phyloP scores from a whole-genome alignment of 805 yeast species.

The Myxozyma udenii region DNA sequence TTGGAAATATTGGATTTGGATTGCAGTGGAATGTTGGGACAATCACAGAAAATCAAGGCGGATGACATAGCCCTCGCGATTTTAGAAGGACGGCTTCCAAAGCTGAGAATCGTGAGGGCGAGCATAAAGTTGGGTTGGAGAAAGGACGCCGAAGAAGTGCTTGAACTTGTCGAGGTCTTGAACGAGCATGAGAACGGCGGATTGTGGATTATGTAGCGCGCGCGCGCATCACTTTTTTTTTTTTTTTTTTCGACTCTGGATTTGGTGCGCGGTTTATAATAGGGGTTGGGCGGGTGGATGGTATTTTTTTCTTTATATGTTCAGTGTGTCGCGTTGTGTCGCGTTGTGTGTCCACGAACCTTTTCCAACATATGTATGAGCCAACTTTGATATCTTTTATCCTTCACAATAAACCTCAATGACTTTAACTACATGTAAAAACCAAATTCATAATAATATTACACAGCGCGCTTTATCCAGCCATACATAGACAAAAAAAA shows the following conservation, averaged over 20 bases:
- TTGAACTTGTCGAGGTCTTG: slow-evolving; percentile 61
- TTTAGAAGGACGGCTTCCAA: slow-evolving; percentile 71
- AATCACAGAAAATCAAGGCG: slow-evolving; percentile 77
- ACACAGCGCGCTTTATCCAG: not conserved
- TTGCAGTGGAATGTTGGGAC: slow-evolving; percentile 80
- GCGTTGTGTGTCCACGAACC: not conserved
- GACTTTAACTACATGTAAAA: not conserved
- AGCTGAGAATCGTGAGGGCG: slow-evolving; percentile 58
- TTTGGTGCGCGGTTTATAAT: not conserved
- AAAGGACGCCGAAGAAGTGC: slow-evolving; percentile 53
- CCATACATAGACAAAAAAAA: not conserved
- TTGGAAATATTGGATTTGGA: slow-evolving; percentile 65
- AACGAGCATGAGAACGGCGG: slow-evolving; percentile 75
- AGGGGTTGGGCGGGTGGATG: not conserved
- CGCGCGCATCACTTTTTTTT: not conserved
- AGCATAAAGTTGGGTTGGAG: slow-evolving; percentile 83
- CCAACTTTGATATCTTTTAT: not conserved
- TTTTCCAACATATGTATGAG: too few species aligned
- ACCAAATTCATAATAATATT: not conserved
- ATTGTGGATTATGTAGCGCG: slow-evolving; percentile 53
- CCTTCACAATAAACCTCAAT: not conserved
- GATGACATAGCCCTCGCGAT: slow-evolving; percentile 84
- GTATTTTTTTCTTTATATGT: not conserved
- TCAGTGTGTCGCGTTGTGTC: not conserved
- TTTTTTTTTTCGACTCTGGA: not conserved